Base-by-base conservation (phyloP, 2,329 filamentous ascomycete genomes). In the Boeremia lycopersici region DNA sequence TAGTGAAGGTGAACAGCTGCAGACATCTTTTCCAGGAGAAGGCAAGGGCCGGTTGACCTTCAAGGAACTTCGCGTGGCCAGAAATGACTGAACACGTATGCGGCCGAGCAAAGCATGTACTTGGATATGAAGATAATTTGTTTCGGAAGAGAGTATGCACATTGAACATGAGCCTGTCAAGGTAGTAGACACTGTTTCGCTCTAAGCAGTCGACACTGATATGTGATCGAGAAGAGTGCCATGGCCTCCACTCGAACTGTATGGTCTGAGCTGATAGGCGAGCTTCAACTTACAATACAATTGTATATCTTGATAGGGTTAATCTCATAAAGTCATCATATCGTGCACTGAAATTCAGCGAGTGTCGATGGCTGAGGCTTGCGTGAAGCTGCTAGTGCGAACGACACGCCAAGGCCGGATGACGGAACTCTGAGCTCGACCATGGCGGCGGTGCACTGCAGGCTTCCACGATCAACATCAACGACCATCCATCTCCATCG, bases 371-470 rank as follows among this genome's bases (percentile, higher is more conserved):
- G 30, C 44, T 39, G 12, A 33, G 40, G 40, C 35, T 23, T 13
- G 15, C n/a, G 3, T 33, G 26, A 29, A 31, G 25, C 26, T 25
- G 10, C 42, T 45, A 52, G 48, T 34, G 41, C 29, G 41, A 30
- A 29, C 31, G 7, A 13, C 36, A 10, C 23, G 41, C 41, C 41
- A 46, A 52, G 34, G 25, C 33, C 23, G 17, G 48, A 51, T 48
- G 45, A 54, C 45, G 51, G 49, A 39, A 23, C 19, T 23, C 19
- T 23, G 40, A 28, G 26, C 38, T 35, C 34, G 23, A 48, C 38
- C 43, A 47, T 47, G 40, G 40, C 51, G 50, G 50, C 50, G 51
- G 45, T 54, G 45, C 45, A 44, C 19, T 29, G 30, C 30, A 55
- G 35, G 41, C 46, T 15, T 33, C 39, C 41, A 50, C 46, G 35